Base-by-base conservation (phyloP, 257 asterid genomes). In the Fraxinus americana region DNA sequence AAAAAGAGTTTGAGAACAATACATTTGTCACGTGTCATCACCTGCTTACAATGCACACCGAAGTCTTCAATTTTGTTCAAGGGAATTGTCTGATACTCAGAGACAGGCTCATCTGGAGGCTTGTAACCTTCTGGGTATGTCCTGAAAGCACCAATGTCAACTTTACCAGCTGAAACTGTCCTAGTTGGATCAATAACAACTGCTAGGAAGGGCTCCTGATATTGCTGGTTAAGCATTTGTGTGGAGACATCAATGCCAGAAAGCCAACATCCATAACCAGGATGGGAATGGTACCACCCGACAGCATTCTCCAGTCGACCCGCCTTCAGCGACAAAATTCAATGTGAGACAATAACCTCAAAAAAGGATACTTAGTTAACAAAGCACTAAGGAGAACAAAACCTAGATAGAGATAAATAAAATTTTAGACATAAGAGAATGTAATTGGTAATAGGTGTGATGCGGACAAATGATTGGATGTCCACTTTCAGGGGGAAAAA, bases 261-360 rank as follows among this genome's bases (percentile, higher is more conserved):
- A 70, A 95, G 99, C 99, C 99, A 95, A 83, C 99, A 96, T 61
- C 99, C 98, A 81, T 93, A 96, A 79, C 99, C 99, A 80, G 99
- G 99, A 86, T 93, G 99, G 8, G 99, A 96, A 77, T 96, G 99
- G 84, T 96, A 96, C 99, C 98, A 96, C 50, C 99, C 99, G 17
- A 96, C 97, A 39, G 87, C 99, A 85, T 96, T 96, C 87, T 96
- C 99, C 69, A 92, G 76, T 19, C 99, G 90, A 10, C 98, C 99
- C 3, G 98, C 99, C 99, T 96, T 77, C 68, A 82, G 71, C 63
- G 68, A 79, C 17, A 50, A 76, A 76, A 71, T 35, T 30, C 50
- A 76, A 43, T 38, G 70, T 45, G 72, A 76, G 68, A 48, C 75
- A 43, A 71, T 71, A 41, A 41, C 50, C 14, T 11, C 14, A 41